phyloP scores from a whole-genome alignment of 2,329 filamentous ascomycete genomes.

The Colletotrichum truncatum region DNA sequence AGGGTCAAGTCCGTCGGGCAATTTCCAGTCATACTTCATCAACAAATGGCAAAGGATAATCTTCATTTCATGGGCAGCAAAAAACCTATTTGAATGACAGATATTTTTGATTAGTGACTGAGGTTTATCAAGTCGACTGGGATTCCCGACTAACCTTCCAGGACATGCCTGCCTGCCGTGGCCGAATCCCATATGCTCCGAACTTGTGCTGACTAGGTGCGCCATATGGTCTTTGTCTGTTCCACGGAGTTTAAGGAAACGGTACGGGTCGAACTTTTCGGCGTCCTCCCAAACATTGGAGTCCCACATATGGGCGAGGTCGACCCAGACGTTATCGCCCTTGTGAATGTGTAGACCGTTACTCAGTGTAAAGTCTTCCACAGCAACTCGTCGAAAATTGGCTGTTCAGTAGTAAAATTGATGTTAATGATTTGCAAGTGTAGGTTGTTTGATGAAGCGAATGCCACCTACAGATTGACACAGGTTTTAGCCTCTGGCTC shows the following conservation, averaged over 20 bases:
- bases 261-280: not conserved
- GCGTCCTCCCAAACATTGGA: not conserved
- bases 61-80: constrained; percentile 56
- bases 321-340: not conserved
- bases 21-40: constrained; percentile 47
- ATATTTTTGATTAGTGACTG: too few relatives aligned
- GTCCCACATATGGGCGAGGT: not conserved
- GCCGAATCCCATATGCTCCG: constrained; percentile 46
- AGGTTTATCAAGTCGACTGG: not conserved
- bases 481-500: constrained; percentile 35
- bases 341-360: not conserved
- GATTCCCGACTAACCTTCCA: too few relatives aligned
- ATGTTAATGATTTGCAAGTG: too few relatives aligned
- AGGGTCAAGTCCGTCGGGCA: not conserved
- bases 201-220: constrained; percentile 51
- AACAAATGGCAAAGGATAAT: constrained; percentile 49
- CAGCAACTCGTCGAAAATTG: not conserved
- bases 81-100: too few relatives aligned
- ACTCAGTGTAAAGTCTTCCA: not conserved
- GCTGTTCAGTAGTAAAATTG: too few relatives aligned
- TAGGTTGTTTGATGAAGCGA: too few relatives aligned
- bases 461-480: not conserved
- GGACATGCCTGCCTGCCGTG: constrained; percentile 50
- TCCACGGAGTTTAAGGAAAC: not conserved
- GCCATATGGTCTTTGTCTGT: constrained; percentile 30